Base-by-base conservation (phyloP, 768 basidiomycete genomes). In the Suillus weaverae region DNA sequence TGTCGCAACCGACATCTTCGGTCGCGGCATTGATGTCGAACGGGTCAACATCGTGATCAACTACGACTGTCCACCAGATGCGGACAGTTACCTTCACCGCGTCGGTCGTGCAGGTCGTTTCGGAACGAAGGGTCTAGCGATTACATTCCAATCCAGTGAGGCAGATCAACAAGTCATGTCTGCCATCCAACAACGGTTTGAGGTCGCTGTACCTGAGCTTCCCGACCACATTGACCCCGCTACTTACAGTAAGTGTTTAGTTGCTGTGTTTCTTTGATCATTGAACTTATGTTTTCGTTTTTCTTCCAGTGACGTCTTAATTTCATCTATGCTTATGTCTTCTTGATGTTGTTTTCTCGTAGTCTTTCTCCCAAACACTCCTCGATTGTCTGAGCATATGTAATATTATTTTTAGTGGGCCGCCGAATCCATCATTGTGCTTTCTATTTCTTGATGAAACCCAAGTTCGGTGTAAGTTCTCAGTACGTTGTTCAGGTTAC, bases 41-140 rank as follows among this genome's bases (percentile, higher is more conserved):
- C 95, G 97, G 66, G 97, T 99, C 71, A 99, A 99, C 80, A 98
- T 99, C 64, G 97, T 99, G 60, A 87, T 99, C 81, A 99, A 99
- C 79, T 99, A 99, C 75, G 97, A 99, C 73, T 95, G 92, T 67
- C 95, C 97, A 46, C 88, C 91, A 44, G 97, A 99, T 71, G 97
- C 97, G 26, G 97, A 99, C 80, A 96, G 93, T 67, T 99, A 99
- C 77, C 85, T 99, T 53, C 97, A 99, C 77, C 92, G 97, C 79
- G 97, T 99, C 65, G 97, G 95, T 69, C 97, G 97, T 82, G 97
- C 97, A 69, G 97, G 97, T 69, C 94, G 97, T 67, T 99, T 99
- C 79, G 97, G 97, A 69, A 99, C 97, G 39, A 99, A 99, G 79
- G 97, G 97, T 85, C 90, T 99, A 51, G 96, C 97, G 20, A 93